phyloP scores from a whole-genome alignment of 2,329 filamentous ascomycete genomes.

The Colletotrichum tamarilloi region DNA sequence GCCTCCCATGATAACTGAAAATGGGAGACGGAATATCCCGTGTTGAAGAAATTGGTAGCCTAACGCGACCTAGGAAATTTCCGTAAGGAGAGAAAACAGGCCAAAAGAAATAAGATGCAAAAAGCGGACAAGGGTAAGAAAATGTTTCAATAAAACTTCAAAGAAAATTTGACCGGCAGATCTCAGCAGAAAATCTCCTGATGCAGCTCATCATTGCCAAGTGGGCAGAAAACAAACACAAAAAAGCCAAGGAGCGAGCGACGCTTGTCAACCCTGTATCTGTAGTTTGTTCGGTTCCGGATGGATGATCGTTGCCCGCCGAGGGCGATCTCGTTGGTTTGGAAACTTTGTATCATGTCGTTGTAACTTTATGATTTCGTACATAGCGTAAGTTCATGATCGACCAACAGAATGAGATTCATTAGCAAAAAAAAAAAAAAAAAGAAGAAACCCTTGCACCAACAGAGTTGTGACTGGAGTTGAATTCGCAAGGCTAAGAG shows the following conservation, averaged over 20 bases:
- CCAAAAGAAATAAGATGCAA: background rate
- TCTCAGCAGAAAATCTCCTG: constrained; percentile 8
- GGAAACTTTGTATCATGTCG: too few relatives aligned
- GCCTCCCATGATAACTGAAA: background rate
- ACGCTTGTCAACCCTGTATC: too few relatives aligned
- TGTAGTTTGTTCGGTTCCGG: background rate
- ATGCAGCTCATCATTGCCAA: background rate
- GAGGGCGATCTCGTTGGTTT: too few relatives aligned
- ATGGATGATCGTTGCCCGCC: too few relatives aligned
- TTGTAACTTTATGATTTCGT: too few relatives aligned
- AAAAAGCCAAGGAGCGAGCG: too few relatives aligned
- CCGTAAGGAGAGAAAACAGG: background rate
- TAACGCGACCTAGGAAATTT: background rate
- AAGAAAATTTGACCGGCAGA: constrained; percentile 9
- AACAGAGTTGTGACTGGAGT: background rate
- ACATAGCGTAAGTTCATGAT: background rate
- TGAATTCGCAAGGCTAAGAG: background rate
- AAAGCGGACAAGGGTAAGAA: background rate
- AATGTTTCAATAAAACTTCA: background rate
- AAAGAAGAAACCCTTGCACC: background rate
- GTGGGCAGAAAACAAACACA: background rate
- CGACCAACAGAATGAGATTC: background rate
- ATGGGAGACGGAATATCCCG: background rate
- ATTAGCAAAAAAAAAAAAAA: background rate
- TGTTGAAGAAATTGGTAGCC: background rate